A percentile compares a stretch with the other conserved stretches of the same genome.
phyloP scores from a whole-genome alignment of 192 early-diverging fungal genomes.

The Phlyctochytrium arcticum region DNA sequence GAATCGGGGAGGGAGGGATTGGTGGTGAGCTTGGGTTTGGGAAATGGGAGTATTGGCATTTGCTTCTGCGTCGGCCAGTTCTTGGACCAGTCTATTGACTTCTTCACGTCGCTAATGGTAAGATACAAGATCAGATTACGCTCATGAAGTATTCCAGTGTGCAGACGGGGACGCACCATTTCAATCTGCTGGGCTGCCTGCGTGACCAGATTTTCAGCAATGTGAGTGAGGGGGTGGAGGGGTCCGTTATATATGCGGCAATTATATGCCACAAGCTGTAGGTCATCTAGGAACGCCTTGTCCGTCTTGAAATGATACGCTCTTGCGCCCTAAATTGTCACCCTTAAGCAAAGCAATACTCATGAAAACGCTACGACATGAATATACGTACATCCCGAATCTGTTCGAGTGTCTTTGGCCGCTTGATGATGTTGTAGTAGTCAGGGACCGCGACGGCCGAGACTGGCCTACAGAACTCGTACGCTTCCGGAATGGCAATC shows the following conservation, averaged over 20 bases:
- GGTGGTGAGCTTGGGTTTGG: not conserved
- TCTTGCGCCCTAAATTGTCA: constrained; percentile 18
- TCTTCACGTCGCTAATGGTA: not conserved
- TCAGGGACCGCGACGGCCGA: constrained; percentile 42
- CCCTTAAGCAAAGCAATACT: not conserved
- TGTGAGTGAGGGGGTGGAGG: constrained; percentile 39
- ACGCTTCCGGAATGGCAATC: constrained; percentile 43
- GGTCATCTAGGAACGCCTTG: constrained; percentile 47
- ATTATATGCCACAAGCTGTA: constrained; percentile 51
- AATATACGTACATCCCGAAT: constrained; percentile 47
- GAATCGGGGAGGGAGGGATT: not conserved
- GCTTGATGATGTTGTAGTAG: constrained; percentile 48
- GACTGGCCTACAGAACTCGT: constrained; percentile 47
- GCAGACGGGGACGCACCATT: not conserved
- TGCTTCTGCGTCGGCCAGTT: not conserved
- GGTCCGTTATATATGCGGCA: constrained; percentile 51
- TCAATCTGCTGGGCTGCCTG: constrained; percentile 14
- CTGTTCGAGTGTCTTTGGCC: constrained; percentile 49
- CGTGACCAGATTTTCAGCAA: constrained; percentile 33
- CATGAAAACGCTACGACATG: constrained; percentile 5
- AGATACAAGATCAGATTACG: not conserved
- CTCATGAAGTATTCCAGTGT: not conserved
- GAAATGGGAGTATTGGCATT: not conserved
- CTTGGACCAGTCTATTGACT: not conserved
- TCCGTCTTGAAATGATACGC: constrained; percentile 43